Evolutionary conservation across 2,329 filamentous ascomycete species (phyloP).

Genomic region (Myrmaecium sp.): DNA sequence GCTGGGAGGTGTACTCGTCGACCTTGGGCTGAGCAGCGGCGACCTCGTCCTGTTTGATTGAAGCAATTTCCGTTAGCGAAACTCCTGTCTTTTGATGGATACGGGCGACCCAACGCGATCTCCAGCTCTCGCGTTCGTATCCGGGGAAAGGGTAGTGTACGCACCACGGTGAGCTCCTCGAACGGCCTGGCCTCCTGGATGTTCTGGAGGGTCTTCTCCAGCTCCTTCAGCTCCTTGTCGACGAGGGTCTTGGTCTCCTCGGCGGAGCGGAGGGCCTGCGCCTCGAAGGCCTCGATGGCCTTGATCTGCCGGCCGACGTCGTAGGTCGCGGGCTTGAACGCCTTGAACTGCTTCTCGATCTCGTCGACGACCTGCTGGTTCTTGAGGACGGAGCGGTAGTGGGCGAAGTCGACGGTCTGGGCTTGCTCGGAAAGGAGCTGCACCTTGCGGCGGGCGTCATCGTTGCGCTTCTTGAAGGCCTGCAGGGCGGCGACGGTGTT

Average conservation of each 20-base stretch:
- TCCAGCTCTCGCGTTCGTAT: background rate
- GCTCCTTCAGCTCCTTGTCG: slow-evolving; percentile 82
- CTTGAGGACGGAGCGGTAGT: slow-evolving; percentile 86
- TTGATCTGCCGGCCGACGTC: slow-evolving; percentile 89
- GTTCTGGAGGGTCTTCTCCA: slow-evolving; percentile 90
- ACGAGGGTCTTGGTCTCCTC: slow-evolving; percentile 94
- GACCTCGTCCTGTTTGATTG: slow-evolving; percentile 61
- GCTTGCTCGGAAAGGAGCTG: slow-evolving; percentile 68
- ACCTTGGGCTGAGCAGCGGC: slow-evolving; percentile 88
- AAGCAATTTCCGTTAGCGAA: slow-evolving; percentile 8
- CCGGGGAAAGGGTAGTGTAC: slow-evolving; percentile 26
- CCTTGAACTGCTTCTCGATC: slow-evolving; percentile 88
- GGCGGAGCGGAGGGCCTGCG: slow-evolving; percentile 90
- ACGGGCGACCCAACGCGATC: background rate
- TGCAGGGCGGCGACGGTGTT: slow-evolving; percentile 82
- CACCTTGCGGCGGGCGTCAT: slow-evolving; percentile 91
- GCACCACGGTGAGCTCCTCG: slow-evolving; percentile 91
- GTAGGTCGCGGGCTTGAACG: slow-evolving; percentile 85
- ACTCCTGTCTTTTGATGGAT: slow-evolving; percentile 3
- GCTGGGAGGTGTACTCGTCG: slow-evolving; percentile 85
- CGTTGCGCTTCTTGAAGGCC: slow-evolving; percentile 99
- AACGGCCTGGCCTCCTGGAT: slow-evolving; percentile 93
- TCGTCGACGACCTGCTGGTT: slow-evolving; percentile 92
- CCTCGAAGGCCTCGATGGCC: slow-evolving; percentile 95
- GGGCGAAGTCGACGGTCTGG: slow-evolving; percentile 76